These are phyloP conservation scores for Podaxis rugospora DNA, from an alignment of 768 basidiomycete species.

Conservation along the genomic window DNA sequence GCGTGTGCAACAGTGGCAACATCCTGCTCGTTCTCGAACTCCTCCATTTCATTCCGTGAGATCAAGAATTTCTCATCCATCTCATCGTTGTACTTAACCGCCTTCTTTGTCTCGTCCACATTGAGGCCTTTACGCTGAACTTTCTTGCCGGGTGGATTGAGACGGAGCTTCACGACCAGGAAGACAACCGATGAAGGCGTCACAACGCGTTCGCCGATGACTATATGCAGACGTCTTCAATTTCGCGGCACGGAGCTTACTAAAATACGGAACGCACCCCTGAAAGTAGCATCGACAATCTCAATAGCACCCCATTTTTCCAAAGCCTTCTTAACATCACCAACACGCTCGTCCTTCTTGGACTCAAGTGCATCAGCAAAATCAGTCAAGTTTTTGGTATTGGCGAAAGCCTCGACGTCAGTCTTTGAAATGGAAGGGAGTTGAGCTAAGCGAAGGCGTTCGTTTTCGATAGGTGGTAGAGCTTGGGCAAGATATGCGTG, in stretches of 20 bases:
- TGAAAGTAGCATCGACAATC: constrained; percentile 78
- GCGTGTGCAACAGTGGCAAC: constrained; percentile 70
- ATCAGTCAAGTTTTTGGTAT: constrained; percentile 37
- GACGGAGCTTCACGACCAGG: constrained; percentile 77
- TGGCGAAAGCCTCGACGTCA: constrained; percentile 36
- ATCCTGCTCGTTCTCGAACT: constrained; percentile 37
- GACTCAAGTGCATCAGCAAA: constrained; percentile 47
- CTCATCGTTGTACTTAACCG: constrained; percentile 47
- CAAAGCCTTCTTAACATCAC: constrained; percentile 60
- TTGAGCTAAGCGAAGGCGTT: constrained; percentile 55
- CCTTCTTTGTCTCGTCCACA: constrained; percentile 43
- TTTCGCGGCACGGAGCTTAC: not conserved
- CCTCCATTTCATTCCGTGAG: constrained; percentile 59
- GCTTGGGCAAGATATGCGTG: constrained; percentile 86
- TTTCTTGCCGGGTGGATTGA: constrained; percentile 49
- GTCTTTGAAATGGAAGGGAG: constrained; percentile 66
- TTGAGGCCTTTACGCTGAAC: constrained; percentile 35
- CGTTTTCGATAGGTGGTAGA: constrained; percentile 50
- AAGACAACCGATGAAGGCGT: constrained; percentile 87
- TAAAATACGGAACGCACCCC: constrained; percentile 47
- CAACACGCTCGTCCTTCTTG: constrained; percentile 42
- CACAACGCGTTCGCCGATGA: constrained; percentile 86
- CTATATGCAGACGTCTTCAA: constrained; percentile 29
- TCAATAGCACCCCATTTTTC: constrained; percentile 73
- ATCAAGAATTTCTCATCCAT: constrained; percentile 70